Base-by-base conservation (phyloP, 345 rosid genomes). In the Eucalyptus polyanthemos region DNA sequence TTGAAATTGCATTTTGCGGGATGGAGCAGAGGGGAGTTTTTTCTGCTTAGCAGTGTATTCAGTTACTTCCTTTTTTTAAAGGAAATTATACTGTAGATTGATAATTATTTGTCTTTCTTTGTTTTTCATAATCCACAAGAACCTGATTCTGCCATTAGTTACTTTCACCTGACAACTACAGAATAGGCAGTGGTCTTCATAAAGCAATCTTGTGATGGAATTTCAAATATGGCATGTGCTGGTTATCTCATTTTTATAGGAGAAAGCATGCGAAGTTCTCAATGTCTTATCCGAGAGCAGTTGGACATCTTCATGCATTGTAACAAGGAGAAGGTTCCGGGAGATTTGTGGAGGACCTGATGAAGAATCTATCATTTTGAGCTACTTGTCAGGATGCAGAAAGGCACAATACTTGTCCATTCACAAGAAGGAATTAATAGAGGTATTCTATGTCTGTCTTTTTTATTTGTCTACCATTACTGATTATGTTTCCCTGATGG, bases 291-390 rank as follows among this genome's bases (percentile, higher is more conserved):
- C 94, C 10, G 95, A 94, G 91, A 93, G 92, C 91, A 93, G 93
- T 69, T 96, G 96, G 96, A 93, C 94, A 49, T 92, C 96, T 65
- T 90, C 95, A 4, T 95, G 98, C 88, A 88, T 97, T 88, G 92
- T 96, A 47, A 96, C 97, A 14, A 90, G 94, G 94, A 94, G 91
- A 54, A 95, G 94, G 92, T 93, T 96, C 50, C 94, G 88, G 91
- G 93, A 58, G 81, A 87, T 94, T 90, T 97, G 97, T 92, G 95
- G 95, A 88, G 96, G 96, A 42, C 88, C 89, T 4, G 91, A 90
- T 88, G 97, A 96, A 94, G 98, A 95, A 72, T 91, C 94, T 88
- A 94, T 93, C 42, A 92, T 96, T 31, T 93, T 96, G 93, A 96
- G 97, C 92, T 93, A 94, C 90, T 92, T 97, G 88, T 91, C 94